phyloP scores from a whole-genome alignment of 192 early-diverging fungal genomes.

The Coemansia sp. region DNA sequence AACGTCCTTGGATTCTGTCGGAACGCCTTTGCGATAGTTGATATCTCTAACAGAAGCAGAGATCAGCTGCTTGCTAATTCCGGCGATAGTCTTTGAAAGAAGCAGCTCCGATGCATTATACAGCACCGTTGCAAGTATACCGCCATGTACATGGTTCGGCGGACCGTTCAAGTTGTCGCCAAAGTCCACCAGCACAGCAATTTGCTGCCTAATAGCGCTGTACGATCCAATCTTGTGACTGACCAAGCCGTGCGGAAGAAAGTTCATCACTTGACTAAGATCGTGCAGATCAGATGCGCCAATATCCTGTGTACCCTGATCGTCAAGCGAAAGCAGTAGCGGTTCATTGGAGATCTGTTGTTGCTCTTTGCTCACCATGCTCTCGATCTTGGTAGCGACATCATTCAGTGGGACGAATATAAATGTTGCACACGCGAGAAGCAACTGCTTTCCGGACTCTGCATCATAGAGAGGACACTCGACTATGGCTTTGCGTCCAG shows the following conservation, averaged over 20 bases:
- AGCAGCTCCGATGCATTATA: constrained; percentile 26
- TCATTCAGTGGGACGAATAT: constrained; percentile 16
- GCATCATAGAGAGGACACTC: constrained; percentile 33
- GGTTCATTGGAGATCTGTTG: neutral
- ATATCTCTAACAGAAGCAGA: constrained; percentile 14
- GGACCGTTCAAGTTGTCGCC: constrained; percentile 14
- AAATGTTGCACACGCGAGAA: constrained; percentile 13
- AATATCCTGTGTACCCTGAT: neutral
- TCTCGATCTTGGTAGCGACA: neutral
- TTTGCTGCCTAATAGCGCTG: neutral
- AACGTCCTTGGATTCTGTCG: constrained; percentile 9
- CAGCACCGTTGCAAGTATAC: constrained; percentile 29
- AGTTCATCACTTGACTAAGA: constrained; percentile 27
- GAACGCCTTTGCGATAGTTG: constrained; percentile 23
- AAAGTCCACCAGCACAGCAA: constrained; percentile 20
- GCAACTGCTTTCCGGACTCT: constrained; percentile 8
- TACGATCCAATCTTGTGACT: constrained; percentile 12
- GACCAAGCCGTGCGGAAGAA: constrained; percentile 12
- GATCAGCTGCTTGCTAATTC: neutral
- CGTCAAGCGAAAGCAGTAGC: constrained; percentile 4
- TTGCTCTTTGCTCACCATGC: neutral
- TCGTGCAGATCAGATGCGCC: neutral
- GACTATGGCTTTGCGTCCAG: constrained; percentile 14
- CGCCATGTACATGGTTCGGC: constrained; percentile 36
- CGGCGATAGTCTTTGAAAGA: constrained; percentile 1